phyloP scores from a whole-genome alignment of 805 yeast genomes.

The Candida khao-thaluensis region DNA sequence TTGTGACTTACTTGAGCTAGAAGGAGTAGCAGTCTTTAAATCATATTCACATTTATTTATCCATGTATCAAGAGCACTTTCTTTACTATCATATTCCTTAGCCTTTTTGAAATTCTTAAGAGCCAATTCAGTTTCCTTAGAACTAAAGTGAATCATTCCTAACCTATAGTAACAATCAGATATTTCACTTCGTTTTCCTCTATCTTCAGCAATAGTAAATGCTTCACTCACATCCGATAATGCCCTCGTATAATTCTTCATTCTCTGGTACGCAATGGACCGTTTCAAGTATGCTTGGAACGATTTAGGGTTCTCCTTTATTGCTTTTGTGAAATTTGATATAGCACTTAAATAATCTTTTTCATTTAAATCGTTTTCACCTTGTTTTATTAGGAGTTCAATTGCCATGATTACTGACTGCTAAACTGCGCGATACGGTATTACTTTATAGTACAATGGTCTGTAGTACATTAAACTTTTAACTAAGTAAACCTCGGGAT shows the following conservation, averaged over 20 bases:
- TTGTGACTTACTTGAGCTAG: slow-evolving; percentile 3
- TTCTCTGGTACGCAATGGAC: slow-evolving; percentile 49
- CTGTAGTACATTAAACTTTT: too few relatives aligned
- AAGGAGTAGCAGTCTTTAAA: background rate
- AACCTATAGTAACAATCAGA: slow-evolving; percentile 49
- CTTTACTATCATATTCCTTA: slow-evolving; percentile 40
- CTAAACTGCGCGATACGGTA: too few relatives aligned
- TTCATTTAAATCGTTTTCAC: slow-evolving; percentile 28
- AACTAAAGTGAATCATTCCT: slow-evolving; percentile 45
- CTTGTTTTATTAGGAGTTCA: slow-evolving; percentile 35
- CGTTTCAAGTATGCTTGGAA: slow-evolving; percentile 48
- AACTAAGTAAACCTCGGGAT: too few relatives aligned
- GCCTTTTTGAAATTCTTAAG: slow-evolving; percentile 43
- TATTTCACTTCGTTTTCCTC: slow-evolving; percentile 47
- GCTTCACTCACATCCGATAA: slow-evolving; percentile 47
- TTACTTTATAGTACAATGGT: too few relatives aligned
- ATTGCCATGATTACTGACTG: slow-evolving; percentile 30
- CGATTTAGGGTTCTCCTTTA: slow-evolving; percentile 45
- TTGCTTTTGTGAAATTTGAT: slow-evolving; percentile 34
- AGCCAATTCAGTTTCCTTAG: slow-evolving; percentile 43
- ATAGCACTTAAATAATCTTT: slow-evolving; percentile 48
- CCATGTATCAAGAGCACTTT: slow-evolving; percentile 51
- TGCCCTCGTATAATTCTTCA: slow-evolving; percentile 48
- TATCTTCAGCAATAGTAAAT: slow-evolving; percentile 40
- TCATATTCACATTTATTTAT: slow-evolving; percentile 25